phyloP scores from a whole-genome alignment of 352 stramenopile species.

The Phytophthora idaei region DNA sequence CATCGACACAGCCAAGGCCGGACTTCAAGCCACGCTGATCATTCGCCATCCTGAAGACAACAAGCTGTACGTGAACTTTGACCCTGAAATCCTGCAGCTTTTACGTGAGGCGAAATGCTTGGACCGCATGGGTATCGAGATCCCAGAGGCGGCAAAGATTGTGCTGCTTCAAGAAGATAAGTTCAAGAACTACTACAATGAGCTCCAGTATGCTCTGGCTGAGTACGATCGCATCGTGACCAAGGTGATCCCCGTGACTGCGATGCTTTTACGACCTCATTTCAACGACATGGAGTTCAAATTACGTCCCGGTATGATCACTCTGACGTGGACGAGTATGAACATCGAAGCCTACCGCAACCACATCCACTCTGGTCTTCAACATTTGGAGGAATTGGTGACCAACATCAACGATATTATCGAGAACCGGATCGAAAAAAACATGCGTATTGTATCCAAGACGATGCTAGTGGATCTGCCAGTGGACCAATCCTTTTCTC shows the following conservation, averaged over 20 bases:
- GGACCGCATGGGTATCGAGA: constrained; percentile 98
- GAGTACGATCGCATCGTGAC: constrained; percentile 98
- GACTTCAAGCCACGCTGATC: constrained; percentile 97
- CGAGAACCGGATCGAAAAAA: constrained; percentile 99
- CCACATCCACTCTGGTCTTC: constrained; percentile 92
- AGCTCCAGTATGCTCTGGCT: constrained; percentile 96
- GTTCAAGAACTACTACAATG: constrained; percentile 99
- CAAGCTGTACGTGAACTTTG: constrained; percentile 99
- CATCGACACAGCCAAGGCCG: constrained; percentile 97
- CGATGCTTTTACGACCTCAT: constrained; percentile 94
- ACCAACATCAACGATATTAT: constrained; percentile 99
- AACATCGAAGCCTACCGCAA: constrained; percentile 99
- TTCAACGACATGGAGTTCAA: constrained; percentile 99
- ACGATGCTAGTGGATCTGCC: constrained; percentile 97
- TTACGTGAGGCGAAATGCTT: constrained; percentile 98
- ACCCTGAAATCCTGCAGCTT: constrained; percentile 98
- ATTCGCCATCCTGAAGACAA: constrained; percentile 98
- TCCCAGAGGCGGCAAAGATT: constrained; percentile 98
- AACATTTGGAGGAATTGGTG: constrained; percentile 97
- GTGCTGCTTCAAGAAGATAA: constrained; percentile 98
- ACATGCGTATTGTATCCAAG: constrained; percentile 98
- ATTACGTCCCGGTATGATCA: constrained; percentile 98
- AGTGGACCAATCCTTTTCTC: constrained; percentile 95
- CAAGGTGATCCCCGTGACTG: constrained; percentile 98
- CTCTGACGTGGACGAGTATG: constrained; percentile 99